phyloP scores from a whole-genome alignment of 2,329 filamentous ascomycete species.

The Furcasterigmium furcatum region DNA sequence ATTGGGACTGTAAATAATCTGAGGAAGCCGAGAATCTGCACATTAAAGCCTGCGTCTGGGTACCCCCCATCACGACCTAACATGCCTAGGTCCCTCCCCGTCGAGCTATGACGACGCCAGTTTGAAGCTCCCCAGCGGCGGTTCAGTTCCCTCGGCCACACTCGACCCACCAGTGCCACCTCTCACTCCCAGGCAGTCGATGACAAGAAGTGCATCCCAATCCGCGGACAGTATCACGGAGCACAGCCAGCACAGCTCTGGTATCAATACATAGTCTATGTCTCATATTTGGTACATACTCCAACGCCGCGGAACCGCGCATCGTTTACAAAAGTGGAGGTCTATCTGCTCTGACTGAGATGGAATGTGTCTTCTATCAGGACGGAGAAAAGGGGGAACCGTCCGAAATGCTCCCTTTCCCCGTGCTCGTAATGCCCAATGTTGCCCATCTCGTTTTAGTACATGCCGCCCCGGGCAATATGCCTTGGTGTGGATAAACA shows the following conservation, averaged over 20 bases:
- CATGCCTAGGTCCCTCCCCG: too few relatives aligned
- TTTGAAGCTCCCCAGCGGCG: too few relatives aligned
- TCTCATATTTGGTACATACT: slow-evolving; percentile 1
- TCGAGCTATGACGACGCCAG: too few relatives aligned
- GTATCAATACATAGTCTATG: slow-evolving; percentile 2
- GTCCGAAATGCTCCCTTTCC: neutral
- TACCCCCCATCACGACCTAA: too few relatives aligned
- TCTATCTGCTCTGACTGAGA: slow-evolving; percentile 13
- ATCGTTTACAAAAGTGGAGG: slow-evolving; percentile 11
- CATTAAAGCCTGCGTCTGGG: too few relatives aligned
- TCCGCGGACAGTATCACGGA: too few relatives aligned
- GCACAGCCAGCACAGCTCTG: neutral
- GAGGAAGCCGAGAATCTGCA: too few relatives aligned
- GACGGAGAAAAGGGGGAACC: neutral
- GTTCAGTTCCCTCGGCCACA: too few relatives aligned
- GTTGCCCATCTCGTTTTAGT: slow-evolving; percentile 10
- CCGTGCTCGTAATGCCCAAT: neutral
- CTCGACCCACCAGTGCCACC: too few relatives aligned
- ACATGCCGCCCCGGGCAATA: slow-evolving; percentile 13
- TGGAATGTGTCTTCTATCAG: slow-evolving; percentile 12
- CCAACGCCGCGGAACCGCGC: neutral
- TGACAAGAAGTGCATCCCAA: too few relatives aligned
- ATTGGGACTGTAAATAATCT: too few relatives aligned
- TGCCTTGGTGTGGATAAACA: slow-evolving; percentile 12
- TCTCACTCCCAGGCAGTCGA: too few relatives aligned